These are phyloP conservation scores for Rhodotorula sphaerocarpa DNA, from an alignment of 768 basidiomycete species.

Conservation along the genomic window DNA sequence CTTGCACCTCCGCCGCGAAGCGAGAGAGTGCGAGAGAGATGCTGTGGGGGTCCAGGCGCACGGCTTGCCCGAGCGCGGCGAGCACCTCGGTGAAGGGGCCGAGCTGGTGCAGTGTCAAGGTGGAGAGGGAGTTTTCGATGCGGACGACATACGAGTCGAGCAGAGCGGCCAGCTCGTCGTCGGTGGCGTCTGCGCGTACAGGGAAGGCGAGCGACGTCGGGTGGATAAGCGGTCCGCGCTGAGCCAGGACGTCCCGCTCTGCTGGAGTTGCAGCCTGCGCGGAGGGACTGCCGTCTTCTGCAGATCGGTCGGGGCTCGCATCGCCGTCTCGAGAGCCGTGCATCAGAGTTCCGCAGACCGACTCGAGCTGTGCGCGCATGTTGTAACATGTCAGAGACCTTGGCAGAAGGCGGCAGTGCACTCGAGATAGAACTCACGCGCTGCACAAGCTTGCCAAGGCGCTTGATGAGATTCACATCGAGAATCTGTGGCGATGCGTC, in stretches of 20 bases:
- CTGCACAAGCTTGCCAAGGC: constrained; percentile 28
- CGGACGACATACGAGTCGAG: constrained; percentile 37
- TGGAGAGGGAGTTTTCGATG: constrained; percentile 36
- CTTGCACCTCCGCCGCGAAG: constrained; percentile 28
- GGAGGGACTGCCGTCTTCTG: background rate
- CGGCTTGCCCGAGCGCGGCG: constrained; percentile 22
- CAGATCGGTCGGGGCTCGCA: no score
- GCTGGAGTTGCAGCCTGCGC: constrained; percentile 14
- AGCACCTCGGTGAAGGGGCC: constrained; percentile 39
- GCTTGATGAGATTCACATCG: constrained; percentile 27
- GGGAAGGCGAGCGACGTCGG: constrained; percentile 27
- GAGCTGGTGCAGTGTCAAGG: constrained; percentile 36
- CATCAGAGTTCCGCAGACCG: constrained; percentile 12
- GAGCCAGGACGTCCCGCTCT: constrained; percentile 5
- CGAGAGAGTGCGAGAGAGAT: constrained; percentile 26
- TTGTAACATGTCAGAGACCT: no score
- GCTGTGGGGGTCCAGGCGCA: constrained; percentile 21
- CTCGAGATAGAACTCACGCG: background rate
- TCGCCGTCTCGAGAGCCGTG: constrained; percentile 19
- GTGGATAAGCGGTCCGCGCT: constrained; percentile 24
- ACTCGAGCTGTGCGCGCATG: no score
- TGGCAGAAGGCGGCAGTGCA: no score
- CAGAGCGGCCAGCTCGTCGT: constrained; percentile 36
- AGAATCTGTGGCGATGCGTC: constrained; percentile 28
- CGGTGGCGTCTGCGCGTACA: constrained; percentile 35